Evolutionary conservation across 2,329 filamentous ascomycete genomes (phyloP).

Genomic region (Aspergillus sojae): DNA sequence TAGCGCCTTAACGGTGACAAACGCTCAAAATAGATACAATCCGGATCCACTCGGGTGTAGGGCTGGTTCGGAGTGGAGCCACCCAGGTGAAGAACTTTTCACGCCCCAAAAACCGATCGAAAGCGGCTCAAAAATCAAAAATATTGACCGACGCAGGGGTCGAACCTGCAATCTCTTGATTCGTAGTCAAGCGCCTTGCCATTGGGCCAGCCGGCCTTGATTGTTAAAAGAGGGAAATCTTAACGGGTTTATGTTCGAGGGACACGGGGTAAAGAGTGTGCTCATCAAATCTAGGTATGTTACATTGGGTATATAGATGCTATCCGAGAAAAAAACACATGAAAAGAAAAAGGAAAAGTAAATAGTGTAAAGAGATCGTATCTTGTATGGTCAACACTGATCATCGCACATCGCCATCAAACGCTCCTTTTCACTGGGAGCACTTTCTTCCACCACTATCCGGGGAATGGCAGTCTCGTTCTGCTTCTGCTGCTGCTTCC

Average conservation of each 20-base stretch:
- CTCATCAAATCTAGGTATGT: constrained; percentile 4
- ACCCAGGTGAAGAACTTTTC: not conserved
- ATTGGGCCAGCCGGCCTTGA: constrained; percentile 15
- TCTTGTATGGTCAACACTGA: not conserved
- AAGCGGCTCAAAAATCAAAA: constrained; percentile 13
- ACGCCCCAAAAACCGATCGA: not conserved
- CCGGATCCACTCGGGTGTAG: no score
- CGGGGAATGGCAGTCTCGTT: not conserved
- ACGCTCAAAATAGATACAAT: no score
- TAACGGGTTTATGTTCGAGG: not conserved
- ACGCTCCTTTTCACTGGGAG: constrained; percentile 21
- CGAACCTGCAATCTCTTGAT: constrained; percentile 57
- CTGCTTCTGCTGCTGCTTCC: not conserved
- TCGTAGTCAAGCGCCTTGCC: constrained; percentile 57
- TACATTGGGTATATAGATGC: constrained; percentile 11
- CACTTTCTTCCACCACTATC: constrained; percentile 13
- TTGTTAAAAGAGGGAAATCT: not conserved
- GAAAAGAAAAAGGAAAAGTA: constrained; percentile 3
- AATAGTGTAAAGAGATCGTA: not conserved
- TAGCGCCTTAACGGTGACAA: no score
- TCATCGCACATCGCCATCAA: constrained; percentile 9
- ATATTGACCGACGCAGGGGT: constrained; percentile 42
- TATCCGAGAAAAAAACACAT: constrained; percentile 2
- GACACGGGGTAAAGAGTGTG: accelerated
- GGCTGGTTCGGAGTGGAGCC: not conserved